Evolutionary conservation across 768 basidiomycete genomes (phyloP).

Genomic region (Naganishia onofrii): DNA sequence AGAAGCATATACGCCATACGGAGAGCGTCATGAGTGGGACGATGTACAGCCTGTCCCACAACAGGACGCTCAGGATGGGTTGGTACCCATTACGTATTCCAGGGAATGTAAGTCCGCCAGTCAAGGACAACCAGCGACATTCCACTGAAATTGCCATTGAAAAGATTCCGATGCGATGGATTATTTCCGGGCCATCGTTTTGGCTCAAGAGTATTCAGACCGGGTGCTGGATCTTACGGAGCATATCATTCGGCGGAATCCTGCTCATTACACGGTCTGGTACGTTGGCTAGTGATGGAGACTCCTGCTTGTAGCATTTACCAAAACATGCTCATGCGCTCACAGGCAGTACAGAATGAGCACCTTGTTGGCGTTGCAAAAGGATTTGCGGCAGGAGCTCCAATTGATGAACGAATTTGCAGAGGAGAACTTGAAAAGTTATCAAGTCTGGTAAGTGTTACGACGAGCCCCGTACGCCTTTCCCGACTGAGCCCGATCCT

Average conservation of each 20-base stretch:
- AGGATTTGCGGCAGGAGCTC: slow-evolving; percentile 73
- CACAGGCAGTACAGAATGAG: slow-evolving; percentile 91
- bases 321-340: background rate
- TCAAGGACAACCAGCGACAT: background rate
- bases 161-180: slow-evolving; percentile 27
- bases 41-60: slow-evolving; percentile 79
- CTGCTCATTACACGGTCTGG: slow-evolving; percentile 97
- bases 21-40: slow-evolving; percentile 69
- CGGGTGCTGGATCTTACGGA: slow-evolving; percentile 86
- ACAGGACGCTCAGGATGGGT: slow-evolving; percentile 69
- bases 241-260: slow-evolving; percentile 81
- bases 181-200: slow-evolving; percentile 1
- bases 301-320: background rate
- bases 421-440: slow-evolving; percentile 80
- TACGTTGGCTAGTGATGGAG: slow-evolving; percentile 52
- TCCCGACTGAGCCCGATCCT: slow-evolving; percentile 50
- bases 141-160: background rate
- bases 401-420: slow-evolving; percentile 83
- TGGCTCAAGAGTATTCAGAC: slow-evolving; percentile 64
- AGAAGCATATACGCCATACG: slow-evolving; percentile 54
- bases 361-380: slow-evolving; percentile 68
- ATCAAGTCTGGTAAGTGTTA: slow-evolving; percentile 90
- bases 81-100: slow-evolving; percentile 90
- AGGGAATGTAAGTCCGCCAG: slow-evolving; percentile 67
- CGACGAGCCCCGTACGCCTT: background rate